phyloP scores from a whole-genome alignment of 2,329 filamentous ascomycete genomes.

The Trichoderma brevicompactum region DNA sequence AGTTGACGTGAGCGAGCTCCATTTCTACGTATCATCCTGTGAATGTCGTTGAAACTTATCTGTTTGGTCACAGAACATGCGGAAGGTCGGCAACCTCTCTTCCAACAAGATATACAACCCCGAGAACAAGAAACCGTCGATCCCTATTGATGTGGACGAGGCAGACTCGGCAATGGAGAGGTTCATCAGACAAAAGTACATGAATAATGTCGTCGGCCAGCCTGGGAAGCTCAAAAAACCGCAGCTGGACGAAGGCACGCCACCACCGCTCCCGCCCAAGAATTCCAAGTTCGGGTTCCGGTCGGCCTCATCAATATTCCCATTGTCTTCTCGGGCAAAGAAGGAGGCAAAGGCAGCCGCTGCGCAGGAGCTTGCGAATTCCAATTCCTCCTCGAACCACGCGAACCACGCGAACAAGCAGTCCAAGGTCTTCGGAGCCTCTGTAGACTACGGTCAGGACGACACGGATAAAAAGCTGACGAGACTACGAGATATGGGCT shows the following conservation, averaged over 20 bases:
- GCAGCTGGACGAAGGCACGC: constrained; percentile 60
- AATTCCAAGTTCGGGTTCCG: constrained; percentile 64
- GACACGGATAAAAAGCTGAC: constrained; percentile 76
- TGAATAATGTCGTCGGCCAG: constrained; percentile 56
- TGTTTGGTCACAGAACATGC: constrained; percentile 75
- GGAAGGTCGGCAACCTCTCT: constrained; percentile 80
- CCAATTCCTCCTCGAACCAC: constrained; percentile 46
- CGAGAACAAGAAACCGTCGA: constrained; percentile 76
- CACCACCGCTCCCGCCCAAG: constrained; percentile 66
- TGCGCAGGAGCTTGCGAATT: constrained; percentile 34
- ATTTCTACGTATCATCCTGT: background rate
- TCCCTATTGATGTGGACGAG: constrained; percentile 90
- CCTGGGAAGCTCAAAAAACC: constrained; percentile 50
- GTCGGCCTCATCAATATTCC: constrained; percentile 69
- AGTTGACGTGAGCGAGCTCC: constrained; percentile 73
- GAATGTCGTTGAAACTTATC: background rate
- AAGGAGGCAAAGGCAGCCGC: constrained; percentile 51
- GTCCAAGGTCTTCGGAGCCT: constrained; percentile 71
- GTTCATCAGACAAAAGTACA: constrained; percentile 94
- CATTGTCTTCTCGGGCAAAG: constrained; percentile 63
- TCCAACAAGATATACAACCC: constrained; percentile 93
- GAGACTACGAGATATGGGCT: constrained; percentile 87
- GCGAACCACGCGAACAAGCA: constrained; percentile 61
- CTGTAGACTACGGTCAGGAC: constrained; percentile 59
- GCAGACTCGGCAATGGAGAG: constrained; percentile 93